phyloP scores from a whole-genome alignment of 441 rosid genomes.

The Daphne laureola region DNA sequence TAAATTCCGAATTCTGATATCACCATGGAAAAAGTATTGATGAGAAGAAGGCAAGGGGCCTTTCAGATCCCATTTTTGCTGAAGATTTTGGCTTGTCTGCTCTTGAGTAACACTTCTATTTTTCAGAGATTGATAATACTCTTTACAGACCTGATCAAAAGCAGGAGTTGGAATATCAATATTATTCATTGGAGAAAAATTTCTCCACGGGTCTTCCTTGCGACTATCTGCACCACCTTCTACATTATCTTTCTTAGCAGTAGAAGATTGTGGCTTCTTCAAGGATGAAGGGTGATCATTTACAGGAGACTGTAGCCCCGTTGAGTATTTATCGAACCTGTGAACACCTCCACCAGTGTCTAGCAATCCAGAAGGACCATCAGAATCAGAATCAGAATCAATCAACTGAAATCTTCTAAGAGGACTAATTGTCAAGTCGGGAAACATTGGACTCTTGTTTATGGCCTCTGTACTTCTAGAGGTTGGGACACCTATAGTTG shows the following conservation, averaged over 20 bases:
- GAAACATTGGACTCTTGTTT: slow-evolving; percentile 32
- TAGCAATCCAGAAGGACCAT: slow-evolving; percentile 30
- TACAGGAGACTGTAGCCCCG: slow-evolving; percentile 19
- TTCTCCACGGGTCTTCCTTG: slow-evolving; percentile 58
- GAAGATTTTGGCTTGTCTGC: slow-evolving; percentile 18
- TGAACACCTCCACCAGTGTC: slow-evolving; percentile 23
- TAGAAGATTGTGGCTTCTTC: no score
- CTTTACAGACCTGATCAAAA: slow-evolving; percentile 71
- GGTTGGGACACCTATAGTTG: slow-evolving; percentile 28
- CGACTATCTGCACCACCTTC: slow-evolving; percentile 14
- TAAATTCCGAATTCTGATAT: slow-evolving; percentile 54
- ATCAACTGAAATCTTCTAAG: slow-evolving; percentile 75
- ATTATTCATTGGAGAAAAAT: slow-evolving; percentile 40
- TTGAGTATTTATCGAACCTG: slow-evolving; percentile 17
- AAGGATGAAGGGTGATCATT: slow-evolving; percentile 5
- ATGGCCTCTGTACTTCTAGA: slow-evolving; percentile 33
- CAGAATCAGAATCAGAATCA: slow-evolving; percentile 53
- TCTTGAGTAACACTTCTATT: slow-evolving; percentile 27
- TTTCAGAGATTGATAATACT: slow-evolving; percentile 56
- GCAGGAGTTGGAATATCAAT: slow-evolving; percentile 58
- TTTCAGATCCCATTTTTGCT: slow-evolving; percentile 25
- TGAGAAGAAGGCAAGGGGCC: slow-evolving; percentile 64
- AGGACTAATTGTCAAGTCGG: slow-evolving; percentile 58
- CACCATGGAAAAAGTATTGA: slow-evolving; percentile 64
- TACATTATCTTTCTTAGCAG: slow-evolving; percentile 20